Base-by-base conservation (phyloP, 129 eudicot species). In the Flaveria bidentis region DNA sequence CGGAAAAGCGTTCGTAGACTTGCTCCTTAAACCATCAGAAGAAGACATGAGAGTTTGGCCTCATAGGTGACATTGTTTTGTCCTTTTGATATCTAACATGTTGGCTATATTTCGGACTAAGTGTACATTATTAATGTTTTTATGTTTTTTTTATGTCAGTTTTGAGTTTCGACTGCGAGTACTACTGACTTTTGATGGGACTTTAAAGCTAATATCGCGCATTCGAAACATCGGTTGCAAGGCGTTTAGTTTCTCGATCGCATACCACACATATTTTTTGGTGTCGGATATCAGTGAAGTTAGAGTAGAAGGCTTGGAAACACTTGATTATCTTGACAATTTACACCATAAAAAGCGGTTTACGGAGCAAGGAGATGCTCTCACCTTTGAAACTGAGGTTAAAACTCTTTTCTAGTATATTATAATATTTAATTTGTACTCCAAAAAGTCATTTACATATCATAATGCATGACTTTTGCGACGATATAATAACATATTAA, bases 271-370 rank as follows among this genome's bases (percentile, higher is more conserved):
- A 2, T 95, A 95, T 68, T 87, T 95, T 64, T 79, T 80, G 0
- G 88, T 95, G 74, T 95, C 99, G 1, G 97, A 95, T 85, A 95
- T 95, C 76, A 80, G 99, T 83, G 99, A 95, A 86, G 99, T 95
- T 44, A 83, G 99, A 62, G 94, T 95, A 4, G 99, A 95, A 78
- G 99, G 99, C 25, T 58, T 95, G 92, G 99, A 95, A 84, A 95
- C 99, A 3, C 90, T 91, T 0, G 96, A 95, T 67, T 95, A 91
- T 80, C 94, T 91, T 1, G 99, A 95, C 80, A 87, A 88, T 67
- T 77, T 91, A 62, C 76, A 74, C 68, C 80, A 85, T 15, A 87
- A 83, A 72, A 84, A 94, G 71, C 96, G 96, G 13, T 95, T 91
- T 67, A 95, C 99, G 0, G 97, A 94, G 77, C 98, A 94, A 94